Conservation (phyloP, 2,329 filamentous ascomycete species). For the Calonectria honghensis region DNA sequence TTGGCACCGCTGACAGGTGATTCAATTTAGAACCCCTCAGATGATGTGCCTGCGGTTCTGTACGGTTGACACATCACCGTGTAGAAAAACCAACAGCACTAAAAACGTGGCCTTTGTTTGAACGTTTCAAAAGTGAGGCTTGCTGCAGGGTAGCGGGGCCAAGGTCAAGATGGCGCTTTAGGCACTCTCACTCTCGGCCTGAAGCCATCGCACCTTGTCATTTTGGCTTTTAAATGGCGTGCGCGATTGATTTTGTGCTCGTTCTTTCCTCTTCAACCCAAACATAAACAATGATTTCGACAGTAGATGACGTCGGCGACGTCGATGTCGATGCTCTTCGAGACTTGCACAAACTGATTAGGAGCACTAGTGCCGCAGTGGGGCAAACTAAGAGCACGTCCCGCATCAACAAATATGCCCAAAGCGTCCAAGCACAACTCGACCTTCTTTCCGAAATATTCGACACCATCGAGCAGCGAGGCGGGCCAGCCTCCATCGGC, state of each 20-base stretch:
- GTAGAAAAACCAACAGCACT: constrained; percentile 16
- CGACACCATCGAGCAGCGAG: constrained; percentile 2
- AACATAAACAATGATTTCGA: constrained; percentile 5
- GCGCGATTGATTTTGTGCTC: not conserved
- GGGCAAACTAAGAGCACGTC: constrained; percentile 19
- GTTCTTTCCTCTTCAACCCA: not conserved
- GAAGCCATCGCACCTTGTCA: not conserved
- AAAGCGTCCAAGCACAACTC: not conserved
- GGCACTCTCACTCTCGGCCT: constrained; percentile 12
- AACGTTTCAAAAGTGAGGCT: constrained; percentile 23
- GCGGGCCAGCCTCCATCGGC: not conserved
- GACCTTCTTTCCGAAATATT: constrained; percentile 22
- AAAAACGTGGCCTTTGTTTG: constrained; percentile 13
- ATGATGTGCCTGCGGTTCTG: constrained; percentile 14
- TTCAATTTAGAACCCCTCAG: not conserved
- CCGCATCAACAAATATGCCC: constrained; percentile 14
- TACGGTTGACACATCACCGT: constrained; percentile 19
- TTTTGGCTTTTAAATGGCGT: constrained; percentile 5
- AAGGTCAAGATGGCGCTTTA: constrained; percentile 4
- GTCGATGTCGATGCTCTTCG: not conserved
- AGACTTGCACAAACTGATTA: constrained; percentile 11
- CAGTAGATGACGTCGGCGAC: constrained; percentile 16
- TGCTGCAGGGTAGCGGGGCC: constrained; percentile 25
- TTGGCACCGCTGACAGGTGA: not conserved
- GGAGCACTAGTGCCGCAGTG: constrained; percentile 17